Percentiles rank a stretch among this genome's conserved stretches.
phyloP scores from a whole-genome alignment of 2,329 filamentous ascomycete genomes.

The Fusarium subglutinans region DNA sequence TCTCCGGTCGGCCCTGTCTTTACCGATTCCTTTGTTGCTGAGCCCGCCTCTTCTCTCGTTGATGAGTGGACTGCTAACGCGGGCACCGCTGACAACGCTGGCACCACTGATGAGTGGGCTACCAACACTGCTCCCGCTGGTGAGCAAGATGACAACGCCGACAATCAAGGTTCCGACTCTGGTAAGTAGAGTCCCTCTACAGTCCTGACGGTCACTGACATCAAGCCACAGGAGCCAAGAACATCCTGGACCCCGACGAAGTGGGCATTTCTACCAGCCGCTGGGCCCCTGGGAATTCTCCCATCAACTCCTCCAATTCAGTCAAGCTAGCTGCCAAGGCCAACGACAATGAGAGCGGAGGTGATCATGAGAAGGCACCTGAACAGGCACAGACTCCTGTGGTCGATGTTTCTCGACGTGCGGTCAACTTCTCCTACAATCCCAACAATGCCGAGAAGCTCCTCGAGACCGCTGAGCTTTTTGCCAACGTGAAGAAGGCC shows the following conservation, averaged over 20 bases:
- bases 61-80: not conserved
- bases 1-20: not conserved
- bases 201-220: not conserved
- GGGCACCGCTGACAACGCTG: not conserved
- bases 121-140: too few relatives aligned
- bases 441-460: slow-evolving; percentile 8
- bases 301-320: not conserved
- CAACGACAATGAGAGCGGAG: not conserved
- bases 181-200: not conserved
- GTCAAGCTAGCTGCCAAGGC: not conserved
- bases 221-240: not conserved
- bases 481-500: slow-evolving; percentile 17
- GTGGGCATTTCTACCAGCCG: slow-evolving; percentile 21
- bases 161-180: not conserved
- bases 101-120: not conserved
- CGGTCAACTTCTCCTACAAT: not conserved
- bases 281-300: slow-evolving; percentile 4
- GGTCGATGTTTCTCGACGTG: not conserved
- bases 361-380: not conserved
- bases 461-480: not conserved
- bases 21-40: not conserved
- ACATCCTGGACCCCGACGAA: not conserved
- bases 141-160: not conserved
- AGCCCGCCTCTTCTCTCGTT: not conserved
- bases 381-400: not conserved